These are phyloP conservation scores for Ogataea kodamae DNA, from an alignment of 805 yeast genomes.

Conservation along the genomic window DNA sequence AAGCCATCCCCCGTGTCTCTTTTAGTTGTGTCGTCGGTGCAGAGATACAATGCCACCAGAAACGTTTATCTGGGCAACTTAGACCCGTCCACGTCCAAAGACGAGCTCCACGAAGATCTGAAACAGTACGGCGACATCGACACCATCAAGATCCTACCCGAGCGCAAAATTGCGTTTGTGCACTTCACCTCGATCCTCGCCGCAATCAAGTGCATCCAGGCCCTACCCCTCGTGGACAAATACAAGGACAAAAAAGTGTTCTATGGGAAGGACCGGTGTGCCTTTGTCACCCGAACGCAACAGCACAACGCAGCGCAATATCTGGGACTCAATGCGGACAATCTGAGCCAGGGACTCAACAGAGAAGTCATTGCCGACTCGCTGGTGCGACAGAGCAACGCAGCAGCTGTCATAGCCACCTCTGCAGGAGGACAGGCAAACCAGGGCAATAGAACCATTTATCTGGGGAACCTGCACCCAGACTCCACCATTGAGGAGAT, in stretches of 20 bases:
- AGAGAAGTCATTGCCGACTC: constrained; percentile 65
- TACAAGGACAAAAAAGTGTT: constrained; percentile 77
- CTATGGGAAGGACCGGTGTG: constrained; percentile 93
- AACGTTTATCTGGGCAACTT: constrained; percentile 87
- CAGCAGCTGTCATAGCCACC: constrained; percentile 96
- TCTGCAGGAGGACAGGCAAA: constrained; percentile 92
- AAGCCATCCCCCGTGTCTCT: constrained; percentile 72
- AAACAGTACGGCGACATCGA: constrained; percentile 79
- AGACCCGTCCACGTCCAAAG: constrained; percentile 56
- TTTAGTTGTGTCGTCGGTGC: constrained; percentile 69
- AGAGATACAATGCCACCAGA: constrained; percentile 86
- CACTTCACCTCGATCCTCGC: constrained; percentile 83
- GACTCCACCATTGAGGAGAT: constrained; percentile 88
- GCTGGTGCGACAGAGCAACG: constrained; percentile 88
- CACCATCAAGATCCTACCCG: constrained; percentile 71
- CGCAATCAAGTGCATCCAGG: constrained; percentile 83
- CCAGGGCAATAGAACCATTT: constrained; percentile 90
- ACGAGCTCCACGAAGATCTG: constrained; percentile 63
- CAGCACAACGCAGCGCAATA: constrained; percentile 97
- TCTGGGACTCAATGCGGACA: constrained; percentile 83
- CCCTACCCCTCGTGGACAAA: constrained; percentile 62
- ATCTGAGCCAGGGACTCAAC: constrained; percentile 57
- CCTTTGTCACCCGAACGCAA: constrained; percentile 90
- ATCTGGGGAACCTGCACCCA: constrained; percentile 84
- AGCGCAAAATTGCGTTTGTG: constrained; percentile 84